A percentile compares a stretch with the other conserved stretches of the same genome.
Conservation (phyloP, 2,329 filamentous ascomycete genomes). For the Escovopsis weberi region DNA sequence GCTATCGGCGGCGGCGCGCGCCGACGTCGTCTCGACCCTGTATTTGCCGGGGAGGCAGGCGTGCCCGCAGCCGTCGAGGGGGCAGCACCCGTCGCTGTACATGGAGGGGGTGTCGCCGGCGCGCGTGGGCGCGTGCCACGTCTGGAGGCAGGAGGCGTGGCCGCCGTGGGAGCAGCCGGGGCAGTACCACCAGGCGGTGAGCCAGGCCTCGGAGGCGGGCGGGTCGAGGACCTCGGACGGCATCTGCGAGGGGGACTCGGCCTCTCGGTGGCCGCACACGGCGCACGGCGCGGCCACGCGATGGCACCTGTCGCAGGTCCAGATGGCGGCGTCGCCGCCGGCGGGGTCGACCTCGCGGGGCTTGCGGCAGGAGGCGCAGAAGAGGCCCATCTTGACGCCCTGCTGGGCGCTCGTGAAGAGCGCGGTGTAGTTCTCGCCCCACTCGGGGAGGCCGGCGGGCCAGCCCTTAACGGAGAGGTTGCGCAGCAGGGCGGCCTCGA, state of each 20-base stretch:
- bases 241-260: constrained; percentile 26
- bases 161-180: constrained; percentile 48
- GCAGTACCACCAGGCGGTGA: constrained; percentile 47
- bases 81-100: constrained; percentile 43
- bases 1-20: constrained; percentile 29
- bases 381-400: constrained; percentile 36
- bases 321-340: constrained; percentile 30
- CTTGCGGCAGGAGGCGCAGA: constrained; percentile 42
- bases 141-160: constrained; percentile 42
- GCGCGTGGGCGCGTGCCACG: constrained; percentile 36
- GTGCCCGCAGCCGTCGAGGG: constrained; percentile 50
- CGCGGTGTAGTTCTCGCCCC: constrained; percentile 39
- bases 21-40: constrained; percentile 31
- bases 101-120: constrained; percentile 2
- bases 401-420: constrained; percentile 41
- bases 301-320: constrained; percentile 42
- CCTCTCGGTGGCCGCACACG: constrained; percentile 41
- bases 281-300: constrained; percentile 41
- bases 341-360: constrained; percentile 38
- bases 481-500: constrained; percentile 44
- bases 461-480: constrained; percentile 46
- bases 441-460: constrained; percentile 34
- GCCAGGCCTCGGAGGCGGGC: constrained; percentile 10
- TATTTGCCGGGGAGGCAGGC: constrained; percentile 45
- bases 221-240: constrained; percentile 17